Percentiles rank a stretch among this genome's conserved stretches.
Evolutionary conservation across 2,329 filamentous ascomycete genomes (phyloP).

Genomic region (Emergomyces orientalis): DNA sequence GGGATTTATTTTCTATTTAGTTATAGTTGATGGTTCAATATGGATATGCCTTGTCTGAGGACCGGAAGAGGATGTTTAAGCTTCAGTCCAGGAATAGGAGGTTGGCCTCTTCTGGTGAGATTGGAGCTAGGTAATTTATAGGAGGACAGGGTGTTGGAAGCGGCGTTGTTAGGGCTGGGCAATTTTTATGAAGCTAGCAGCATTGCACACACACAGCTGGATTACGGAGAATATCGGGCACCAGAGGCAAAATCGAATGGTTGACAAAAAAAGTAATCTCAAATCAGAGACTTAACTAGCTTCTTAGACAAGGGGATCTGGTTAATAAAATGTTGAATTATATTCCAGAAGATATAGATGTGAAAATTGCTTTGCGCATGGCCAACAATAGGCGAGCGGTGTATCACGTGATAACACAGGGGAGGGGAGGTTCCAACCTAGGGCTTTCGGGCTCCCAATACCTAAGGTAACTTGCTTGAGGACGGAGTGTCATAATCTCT

Average conservation of each 20-base stretch:
- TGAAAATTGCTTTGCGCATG: too few species aligned
- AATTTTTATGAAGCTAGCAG: background rate
- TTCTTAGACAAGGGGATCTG: background rate
- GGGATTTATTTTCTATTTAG: background rate
- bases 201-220: background rate
- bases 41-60: background rate
- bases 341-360: too few species aligned
- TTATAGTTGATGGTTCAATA: background rate
- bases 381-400: too few species aligned
- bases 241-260: background rate
- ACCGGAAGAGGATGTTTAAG: background rate
- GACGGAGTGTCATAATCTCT: too few species aligned
- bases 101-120: background rate
- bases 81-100: background rate
- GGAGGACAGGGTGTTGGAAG: background rate
- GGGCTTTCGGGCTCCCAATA: too few species aligned
- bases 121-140: conserved; percentile 2
- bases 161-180: background rate
- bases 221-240: background rate
- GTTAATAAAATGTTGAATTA: background rate
- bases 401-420: too few species aligned
- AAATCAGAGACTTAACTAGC: background rate
- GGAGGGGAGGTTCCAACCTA: too few species aligned
- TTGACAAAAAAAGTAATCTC: background rate
- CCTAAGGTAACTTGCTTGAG: too few species aligned